phyloP scores from a whole-genome alignment of 208 protist species.

The Naegleria fowleri region DNA sequence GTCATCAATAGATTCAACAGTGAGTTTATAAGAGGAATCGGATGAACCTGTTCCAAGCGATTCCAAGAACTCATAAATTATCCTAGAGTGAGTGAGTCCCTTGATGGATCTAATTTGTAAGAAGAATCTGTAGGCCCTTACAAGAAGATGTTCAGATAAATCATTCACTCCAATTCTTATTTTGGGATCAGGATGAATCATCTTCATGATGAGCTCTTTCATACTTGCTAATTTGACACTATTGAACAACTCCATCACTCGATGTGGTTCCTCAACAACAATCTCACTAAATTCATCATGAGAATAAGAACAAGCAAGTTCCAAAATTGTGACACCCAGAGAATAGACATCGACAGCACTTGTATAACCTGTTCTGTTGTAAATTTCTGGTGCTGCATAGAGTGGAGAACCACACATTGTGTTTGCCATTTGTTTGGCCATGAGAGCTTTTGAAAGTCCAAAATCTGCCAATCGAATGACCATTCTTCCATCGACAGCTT shows the following conservation, averaged over 20 bases:
- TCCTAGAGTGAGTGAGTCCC: not conserved
- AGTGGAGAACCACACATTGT: not conserved
- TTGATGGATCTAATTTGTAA: not conserved
- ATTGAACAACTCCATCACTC: not conserved
- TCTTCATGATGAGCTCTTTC: not conserved
- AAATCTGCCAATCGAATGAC: not conserved
- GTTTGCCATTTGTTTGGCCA: not conserved
- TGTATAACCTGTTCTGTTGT: not conserved
- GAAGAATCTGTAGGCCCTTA: not conserved
- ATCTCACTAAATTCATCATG: conserved; percentile 1
- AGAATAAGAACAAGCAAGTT: not conserved
- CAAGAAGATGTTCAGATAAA: not conserved
- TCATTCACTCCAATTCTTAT: not conserved
- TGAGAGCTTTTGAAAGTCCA: not conserved
- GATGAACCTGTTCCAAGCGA: not conserved
- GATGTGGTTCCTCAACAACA: not conserved
- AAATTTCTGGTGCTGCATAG: conserved; percentile 51
- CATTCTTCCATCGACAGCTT: not conserved
- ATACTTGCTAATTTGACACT: conserved; percentile 4
- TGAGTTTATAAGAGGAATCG: not conserved
- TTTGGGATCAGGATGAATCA: not conserved
- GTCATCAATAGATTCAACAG: not conserved
- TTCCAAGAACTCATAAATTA: not conserved
- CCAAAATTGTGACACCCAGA: conserved; percentile 4
- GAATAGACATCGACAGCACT: not conserved